Evolutionary conservation across 306 rosid genomes (phyloP), one percentile per base, ranked within the genome.

Genomic region (Pterocarpus macrocarpus): DNA sequence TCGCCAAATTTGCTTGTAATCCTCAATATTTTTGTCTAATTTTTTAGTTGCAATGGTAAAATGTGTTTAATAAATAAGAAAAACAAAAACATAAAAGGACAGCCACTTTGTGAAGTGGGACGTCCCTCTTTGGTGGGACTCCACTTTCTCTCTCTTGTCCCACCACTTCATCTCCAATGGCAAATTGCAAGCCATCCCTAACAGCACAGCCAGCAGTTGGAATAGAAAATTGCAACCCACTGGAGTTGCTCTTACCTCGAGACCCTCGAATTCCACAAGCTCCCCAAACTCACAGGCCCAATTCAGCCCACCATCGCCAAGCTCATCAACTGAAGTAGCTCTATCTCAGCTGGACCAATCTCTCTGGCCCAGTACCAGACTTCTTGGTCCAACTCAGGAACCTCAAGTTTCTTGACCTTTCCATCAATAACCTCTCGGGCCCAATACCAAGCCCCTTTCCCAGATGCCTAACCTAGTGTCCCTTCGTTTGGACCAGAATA

Each of bases 351-450:
- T 88, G 89, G 89, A 92, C 82, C 69, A 85, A 82, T 36, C 16
- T 94, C 2, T 85, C 97, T 0, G 94, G 97, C 45, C 79, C 92
- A 7, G 79, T 94, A 22, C 97, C 95, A 1, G 17, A 77, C 16
- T 94, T 92, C 89, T 82, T 92, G 57, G 65, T 83, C 86, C 66
- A 87, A 5, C 91, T 92, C 49, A 81, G 66, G 4, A 89, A 85
- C 68, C 91, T 94, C 62, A 12, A 61, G 1, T 69, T 58, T 10
- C 56, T 92, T 0, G 82, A 79, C 4, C 97, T 91, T 52, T 73
- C 91, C 53, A 85, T 85, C 84, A 94, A 92, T 64, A 73, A 84
- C 64, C 88, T 94, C 41, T 68, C 89, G 0, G 94, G 96, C 62
- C 0, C 85, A 0, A 85, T 93, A 58, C 97, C 97, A 0, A 11